A percentile compares a stretch with the other conserved stretches of the same genome.
Conservation (phyloP, 2,329 filamentous ascomycete genomes). For the Phoma herbarum region DNA sequence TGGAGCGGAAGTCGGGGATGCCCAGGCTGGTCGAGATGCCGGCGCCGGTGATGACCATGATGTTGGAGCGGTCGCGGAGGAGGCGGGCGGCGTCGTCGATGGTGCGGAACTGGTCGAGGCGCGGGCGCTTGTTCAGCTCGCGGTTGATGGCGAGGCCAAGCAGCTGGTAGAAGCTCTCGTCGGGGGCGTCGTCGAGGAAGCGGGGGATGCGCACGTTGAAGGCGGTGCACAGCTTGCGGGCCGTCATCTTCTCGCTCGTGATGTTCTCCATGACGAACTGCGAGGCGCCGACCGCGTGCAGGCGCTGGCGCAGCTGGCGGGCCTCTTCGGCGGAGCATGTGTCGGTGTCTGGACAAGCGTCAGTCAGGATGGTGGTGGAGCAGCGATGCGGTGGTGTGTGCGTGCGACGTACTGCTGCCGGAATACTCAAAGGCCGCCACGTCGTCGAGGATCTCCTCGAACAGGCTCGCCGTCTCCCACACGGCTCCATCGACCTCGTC, state of each 20-base stretch:
- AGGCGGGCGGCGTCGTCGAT: constrained; percentile 86
- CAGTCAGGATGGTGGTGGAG: too few relatives aligned
- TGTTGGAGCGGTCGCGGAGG: constrained; percentile 77
- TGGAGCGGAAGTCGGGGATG: constrained; percentile 96
- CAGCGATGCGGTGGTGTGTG: too few relatives aligned
- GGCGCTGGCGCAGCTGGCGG: constrained; percentile 70
- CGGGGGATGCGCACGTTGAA: constrained; percentile 79
- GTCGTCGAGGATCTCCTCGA: constrained; percentile 48
- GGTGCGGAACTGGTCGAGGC: constrained; percentile 81
- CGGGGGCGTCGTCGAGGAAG: constrained; percentile 76
- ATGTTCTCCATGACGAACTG: constrained; percentile 72
- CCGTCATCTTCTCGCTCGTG: constrained; percentile 70
- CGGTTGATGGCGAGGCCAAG: constrained; percentile 80
- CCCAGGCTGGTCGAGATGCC: constrained; percentile 97
- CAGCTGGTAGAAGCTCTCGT: constrained; percentile 77
- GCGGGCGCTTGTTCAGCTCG: constrained; percentile 82
- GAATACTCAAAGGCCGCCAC: constrained; percentile 42
- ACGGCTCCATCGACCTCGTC: constrained; percentile 36
- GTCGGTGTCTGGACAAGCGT: constrained; percentile 31
- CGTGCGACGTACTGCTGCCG: constrained; percentile 28
- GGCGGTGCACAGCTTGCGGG: constrained; percentile 84
- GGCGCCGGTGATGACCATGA: constrained; percentile 92
- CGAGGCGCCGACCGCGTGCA: constrained; percentile 79
- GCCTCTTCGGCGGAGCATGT: constrained; percentile 63
- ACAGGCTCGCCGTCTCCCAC: constrained; percentile 46